phyloP scores from a whole-genome alignment of 768 basidiomycete genomes.

The Russula virescens region DNA sequence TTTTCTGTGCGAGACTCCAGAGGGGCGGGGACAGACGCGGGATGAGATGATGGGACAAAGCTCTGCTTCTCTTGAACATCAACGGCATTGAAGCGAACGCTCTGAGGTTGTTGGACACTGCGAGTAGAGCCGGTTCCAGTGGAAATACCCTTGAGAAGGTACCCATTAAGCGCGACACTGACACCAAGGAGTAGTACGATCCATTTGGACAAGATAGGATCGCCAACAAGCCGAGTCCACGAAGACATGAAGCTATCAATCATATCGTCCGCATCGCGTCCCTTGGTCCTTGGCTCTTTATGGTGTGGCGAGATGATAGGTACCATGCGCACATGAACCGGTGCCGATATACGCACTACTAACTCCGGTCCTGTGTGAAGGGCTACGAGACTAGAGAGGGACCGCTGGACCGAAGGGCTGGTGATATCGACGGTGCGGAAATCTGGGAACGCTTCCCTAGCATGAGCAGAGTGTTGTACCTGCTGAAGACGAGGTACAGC shows the following conservation, averaged over 20 bases:
- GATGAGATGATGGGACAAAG: background rate
- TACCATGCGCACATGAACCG: constrained; percentile 50
- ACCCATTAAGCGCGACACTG: constrained; percentile 87
- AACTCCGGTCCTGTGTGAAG: constrained; percentile 34
- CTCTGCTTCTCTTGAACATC: constrained; percentile 18
- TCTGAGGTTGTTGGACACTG: constrained; percentile 24
- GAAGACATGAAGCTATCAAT: constrained; percentile 84
- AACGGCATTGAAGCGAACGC: constrained; percentile 22
- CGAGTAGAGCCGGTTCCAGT: constrained; percentile 39
- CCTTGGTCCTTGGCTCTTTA: constrained; percentile 6
- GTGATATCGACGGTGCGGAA: constrained; percentile 65
- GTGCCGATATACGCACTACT: constrained; percentile 57
- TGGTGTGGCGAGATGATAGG: constrained; percentile 26
- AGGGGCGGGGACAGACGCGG: constrained; percentile 4
- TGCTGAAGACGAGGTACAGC: constrained; percentile 46
- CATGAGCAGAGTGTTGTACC: constrained; percentile 28
- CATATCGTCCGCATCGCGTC: constrained; percentile 39
- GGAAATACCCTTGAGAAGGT: constrained; percentile 81
- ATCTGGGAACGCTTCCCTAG: constrained; percentile 26
- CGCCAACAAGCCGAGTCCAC: constrained; percentile 89
- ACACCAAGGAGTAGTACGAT: constrained; percentile 84
- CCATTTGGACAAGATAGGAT: constrained; percentile 92
- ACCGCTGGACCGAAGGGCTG: constrained; percentile 48
- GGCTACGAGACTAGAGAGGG: constrained; percentile 35
- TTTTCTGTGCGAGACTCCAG: background rate